Evolutionary conservation across 108 stramenopile species (phyloP).

Genomic region (Stephanodiscus minutulus): DNA sequence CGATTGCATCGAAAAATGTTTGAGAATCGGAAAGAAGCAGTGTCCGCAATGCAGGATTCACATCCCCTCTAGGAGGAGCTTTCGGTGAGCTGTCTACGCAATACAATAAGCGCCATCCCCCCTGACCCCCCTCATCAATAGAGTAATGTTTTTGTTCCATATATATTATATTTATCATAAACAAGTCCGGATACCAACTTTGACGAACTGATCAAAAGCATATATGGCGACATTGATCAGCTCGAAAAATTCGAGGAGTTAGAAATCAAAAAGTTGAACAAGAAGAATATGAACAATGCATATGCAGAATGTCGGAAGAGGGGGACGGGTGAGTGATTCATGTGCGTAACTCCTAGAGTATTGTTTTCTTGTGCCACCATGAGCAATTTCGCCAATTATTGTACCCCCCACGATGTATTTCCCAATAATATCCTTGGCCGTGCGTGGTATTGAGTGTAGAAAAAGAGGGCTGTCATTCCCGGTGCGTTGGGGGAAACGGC

Average conservation of each 20-base stretch:
- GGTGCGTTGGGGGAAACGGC: constrained; percentile 2
- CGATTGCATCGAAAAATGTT: constrained; percentile 65
- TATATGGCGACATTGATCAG: constrained; percentile 54
- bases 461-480: constrained; percentile 10
- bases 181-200: constrained; percentile 52
- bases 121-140: not conserved
- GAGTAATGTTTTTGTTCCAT: not conserved
- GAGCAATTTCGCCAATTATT: not conserved
- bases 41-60: constrained; percentile 65
- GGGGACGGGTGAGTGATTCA: constrained; percentile 26
- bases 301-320: constrained; percentile 34
- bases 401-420: not conserved
- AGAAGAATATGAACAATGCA: constrained; percentile 45
- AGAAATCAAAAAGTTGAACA: constrained; percentile 33
- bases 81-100: constrained; percentile 30
- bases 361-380: not conserved
- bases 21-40: constrained; percentile 59
- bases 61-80: constrained; percentile 54
- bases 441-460: not conserved
- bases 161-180: not conserved
- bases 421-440: not conserved
- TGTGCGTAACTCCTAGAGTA: constrained; percentile 10
- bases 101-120: not conserved
- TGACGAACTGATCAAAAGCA: constrained; percentile 53
- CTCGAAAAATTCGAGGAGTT: constrained; percentile 51